These are phyloP conservation scores for Porphyrellus sp. DNA, from an alignment of 1,284 basidiomycete species.

Conservation along the genomic window DNA sequence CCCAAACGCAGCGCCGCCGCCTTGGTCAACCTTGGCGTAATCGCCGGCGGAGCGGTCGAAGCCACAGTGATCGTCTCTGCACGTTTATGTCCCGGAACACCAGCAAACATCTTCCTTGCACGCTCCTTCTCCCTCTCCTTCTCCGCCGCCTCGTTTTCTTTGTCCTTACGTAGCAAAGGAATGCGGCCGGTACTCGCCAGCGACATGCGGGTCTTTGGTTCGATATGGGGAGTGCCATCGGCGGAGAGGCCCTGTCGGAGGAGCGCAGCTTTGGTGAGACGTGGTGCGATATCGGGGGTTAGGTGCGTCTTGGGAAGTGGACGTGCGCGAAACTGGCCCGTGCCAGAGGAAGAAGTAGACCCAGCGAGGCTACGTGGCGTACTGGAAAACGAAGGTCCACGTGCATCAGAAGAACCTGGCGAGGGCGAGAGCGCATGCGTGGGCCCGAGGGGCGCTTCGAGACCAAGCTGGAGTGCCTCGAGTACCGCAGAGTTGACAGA, in stretches of 20 bases:
- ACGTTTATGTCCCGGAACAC: conserved; percentile 77
- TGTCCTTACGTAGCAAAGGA: conserved; percentile 27
- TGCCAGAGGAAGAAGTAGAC: conserved; percentile 39
- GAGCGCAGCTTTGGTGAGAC: conserved; percentile 73
- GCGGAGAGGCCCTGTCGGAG: conserved; percentile 58
- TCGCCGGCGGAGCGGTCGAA: conserved; percentile 66
- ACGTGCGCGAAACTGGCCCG: conserved; percentile 66
- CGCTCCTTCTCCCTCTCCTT: conserved; percentile 56
- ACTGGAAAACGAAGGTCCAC: conserved; percentile 20
- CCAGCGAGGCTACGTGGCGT: conserved; percentile 18
- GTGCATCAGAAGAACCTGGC: conserved; percentile 34
- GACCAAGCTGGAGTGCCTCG: conserved; percentile 42
- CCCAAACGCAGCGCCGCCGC: conserved; percentile 69
- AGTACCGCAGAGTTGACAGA: conserved; percentile 48
- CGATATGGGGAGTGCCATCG: conserved; percentile 30
- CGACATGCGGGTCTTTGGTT: conserved; percentile 32
- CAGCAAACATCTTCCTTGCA: conserved; percentile 60
- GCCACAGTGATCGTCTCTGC: conserved; percentile 62
- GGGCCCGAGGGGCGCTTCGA: conserved; percentile 42
- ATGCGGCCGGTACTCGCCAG: conserved; percentile 34
- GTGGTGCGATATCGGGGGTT: conserved; percentile 69
- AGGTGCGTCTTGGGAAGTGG: conserved; percentile 58
- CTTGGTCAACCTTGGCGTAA: conserved; percentile 71
- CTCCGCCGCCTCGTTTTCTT: conserved; percentile 31
- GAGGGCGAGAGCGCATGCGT: conserved; percentile 44